Percentiles rank a stretch among this genome's conserved stretches.
phyloP scores from a whole-genome alignment of 805 yeast genomes.

The Trichomonascus vanleenenianus region DNA sequence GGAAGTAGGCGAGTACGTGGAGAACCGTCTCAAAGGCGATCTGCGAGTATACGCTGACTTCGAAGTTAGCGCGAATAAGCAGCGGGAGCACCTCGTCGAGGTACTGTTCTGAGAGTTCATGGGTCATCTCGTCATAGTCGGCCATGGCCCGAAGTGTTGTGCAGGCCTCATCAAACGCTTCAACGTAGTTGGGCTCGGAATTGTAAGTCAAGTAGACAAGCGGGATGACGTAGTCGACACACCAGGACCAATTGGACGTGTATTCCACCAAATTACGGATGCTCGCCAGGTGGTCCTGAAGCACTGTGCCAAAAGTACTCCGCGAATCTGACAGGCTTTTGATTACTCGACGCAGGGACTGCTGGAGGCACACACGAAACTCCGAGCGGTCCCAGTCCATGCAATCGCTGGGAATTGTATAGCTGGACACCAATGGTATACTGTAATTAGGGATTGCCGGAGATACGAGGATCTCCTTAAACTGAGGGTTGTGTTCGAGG shows the following conservation, averaged over 20 bases:
- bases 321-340: neutral
- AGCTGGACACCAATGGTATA: too few relatives aligned
- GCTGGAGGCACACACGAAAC: neutral
- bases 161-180: slow-evolving; percentile 11
- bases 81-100: slow-evolving; percentile 4
- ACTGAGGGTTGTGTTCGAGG: too few relatives aligned
- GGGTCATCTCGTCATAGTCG: neutral
- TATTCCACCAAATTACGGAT: slow-evolving; percentile 2
- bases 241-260: slow-evolving; percentile 7
- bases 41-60: slow-evolving; percentile 4
- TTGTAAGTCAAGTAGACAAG: slow-evolving; percentile 4
- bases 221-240: slow-evolving; percentile 7
- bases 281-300: neutral
- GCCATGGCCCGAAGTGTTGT: slow-evolving; percentile 4
- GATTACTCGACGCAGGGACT: neutral
- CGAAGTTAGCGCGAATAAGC: slow-evolving; percentile 5
- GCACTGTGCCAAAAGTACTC: neutral
- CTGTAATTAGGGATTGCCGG: too few relatives aligned
- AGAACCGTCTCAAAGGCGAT: slow-evolving; percentile 14
- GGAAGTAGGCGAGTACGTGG: slow-evolving; percentile 5
- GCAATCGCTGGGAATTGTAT: too few relatives aligned
- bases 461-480: too few relatives aligned
- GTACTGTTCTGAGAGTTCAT: neutral
- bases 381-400: neutral
- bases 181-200: slow-evolving; percentile 7